Evolutionary conservation across 768 basidiomycete genomes (phyloP).

Genomic region (Boletus rufocinnamomeus): DNA sequence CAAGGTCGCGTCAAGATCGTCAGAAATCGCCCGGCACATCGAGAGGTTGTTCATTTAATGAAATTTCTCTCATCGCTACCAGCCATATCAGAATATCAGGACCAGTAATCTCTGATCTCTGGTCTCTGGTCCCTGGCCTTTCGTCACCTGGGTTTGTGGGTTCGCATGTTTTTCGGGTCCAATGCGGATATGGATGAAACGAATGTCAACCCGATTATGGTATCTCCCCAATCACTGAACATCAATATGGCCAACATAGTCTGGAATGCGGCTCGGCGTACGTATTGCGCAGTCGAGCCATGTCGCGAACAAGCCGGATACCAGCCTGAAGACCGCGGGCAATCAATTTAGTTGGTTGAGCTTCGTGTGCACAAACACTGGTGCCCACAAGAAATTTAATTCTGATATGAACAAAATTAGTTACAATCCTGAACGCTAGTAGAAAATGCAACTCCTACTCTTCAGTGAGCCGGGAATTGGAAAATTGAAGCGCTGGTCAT

Average conservation of each 20-base stretch:
- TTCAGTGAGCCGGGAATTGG: neutral
- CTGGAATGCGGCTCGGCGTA: neutral
- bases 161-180: neutral
- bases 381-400: neutral
- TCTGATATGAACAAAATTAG: neutral
- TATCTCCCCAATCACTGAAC: too few species aligned
- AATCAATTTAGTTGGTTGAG: neutral
- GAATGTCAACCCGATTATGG: neutral
- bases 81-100: neutral
- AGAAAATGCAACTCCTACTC: neutral
- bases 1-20: neutral
- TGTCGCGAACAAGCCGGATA: neutral
- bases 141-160: neutral
- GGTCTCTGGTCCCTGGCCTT: too few species aligned
- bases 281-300: neutral
- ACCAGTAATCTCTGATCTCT: neutral
- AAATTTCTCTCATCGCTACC: neutral
- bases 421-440: too few species aligned
- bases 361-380: neutral
- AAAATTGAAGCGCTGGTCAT: neutral
- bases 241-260: too few species aligned
- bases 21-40: neutral
- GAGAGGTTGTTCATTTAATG: neutral
- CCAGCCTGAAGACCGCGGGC: too few species aligned
- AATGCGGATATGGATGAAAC: neutral